Evolutionary conservation across 2,329 filamentous ascomycete genomes (phyloP), one percentile per base, ranked within the genome.

Genomic region (Niveomyces coronatus): DNA sequence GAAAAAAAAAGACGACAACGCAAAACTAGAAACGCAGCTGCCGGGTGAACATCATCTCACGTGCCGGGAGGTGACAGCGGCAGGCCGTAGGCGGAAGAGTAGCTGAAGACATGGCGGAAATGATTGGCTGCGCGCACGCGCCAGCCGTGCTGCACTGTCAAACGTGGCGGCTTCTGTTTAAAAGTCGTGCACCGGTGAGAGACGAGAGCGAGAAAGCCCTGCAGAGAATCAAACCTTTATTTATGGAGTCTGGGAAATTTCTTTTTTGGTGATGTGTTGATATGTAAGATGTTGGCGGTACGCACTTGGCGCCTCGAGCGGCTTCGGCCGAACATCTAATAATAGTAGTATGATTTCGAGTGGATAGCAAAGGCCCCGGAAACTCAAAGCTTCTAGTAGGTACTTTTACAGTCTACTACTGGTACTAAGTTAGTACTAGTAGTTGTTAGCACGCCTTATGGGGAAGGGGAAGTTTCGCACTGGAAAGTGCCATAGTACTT

Each of bases 31-130:
- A 35, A 26, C 26, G 24, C 9, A 24, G 24, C 37, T 34, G 37
- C 37, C 27, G 31, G 37, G 31, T 34, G 31, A 34, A 30, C 18
- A 34, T 10, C 26, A 24, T 27, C 37, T 39, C 37, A 39, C 37
- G 37, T 39, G 37, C 37, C 37, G n/a, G 26, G 7, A 19, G 24
- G 31, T 16, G 37, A 33, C n/a, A 26, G 26, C 15, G 36, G 37
- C 37, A 32, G 23, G 37, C 37, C 19, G 30, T n/a, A 29, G 6
- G 31, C 13, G 24, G n/a, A n/a, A n/a, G n/a, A n/a, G n/a, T n/a
- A n/a, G n/a, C n/a, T n/a, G n/a, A n/a, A n/a, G n/a, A n/a, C 22
- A 11, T 24, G 22, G 22, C 22, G 7, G 22, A 24, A 7, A 11
- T 11, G 11, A 11, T 7, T 24, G 7, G 7, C 22, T 24, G 22